A percentile compares a stretch with the other conserved stretches of the same genome.
phyloP scores from a whole-genome alignment of 345 rosid genomes.

The Ceriops decandra region DNA sequence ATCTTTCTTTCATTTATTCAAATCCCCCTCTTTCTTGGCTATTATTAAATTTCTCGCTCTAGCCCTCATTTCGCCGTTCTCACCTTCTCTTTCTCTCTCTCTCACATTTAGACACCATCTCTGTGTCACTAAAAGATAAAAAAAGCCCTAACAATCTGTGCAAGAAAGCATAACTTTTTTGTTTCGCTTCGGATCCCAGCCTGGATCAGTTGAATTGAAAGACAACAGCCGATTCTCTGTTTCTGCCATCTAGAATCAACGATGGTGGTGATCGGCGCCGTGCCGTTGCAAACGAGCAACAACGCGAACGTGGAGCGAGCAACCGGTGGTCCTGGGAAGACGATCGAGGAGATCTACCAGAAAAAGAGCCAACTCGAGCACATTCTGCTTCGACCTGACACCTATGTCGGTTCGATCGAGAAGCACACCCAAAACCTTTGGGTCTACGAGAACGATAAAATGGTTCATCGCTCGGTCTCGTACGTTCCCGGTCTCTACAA shows the following conservation, averaged over 20 bases:
- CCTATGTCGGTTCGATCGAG: slow-evolving; percentile 95
- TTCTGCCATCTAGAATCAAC: background rate
- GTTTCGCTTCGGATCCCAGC: background rate
- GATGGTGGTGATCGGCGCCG: slow-evolving; percentile 34
- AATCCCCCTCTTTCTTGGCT: background rate
- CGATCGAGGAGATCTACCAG: slow-evolving; percentile 92
- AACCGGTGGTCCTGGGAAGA: slow-evolving; percentile 31
- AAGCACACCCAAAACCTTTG: slow-evolving; percentile 81
- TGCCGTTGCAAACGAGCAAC: slow-evolving; percentile 71
- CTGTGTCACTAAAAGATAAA: slow-evolving; percentile 5
- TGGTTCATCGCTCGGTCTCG: slow-evolving; percentile 64
- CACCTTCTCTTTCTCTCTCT: background rate
- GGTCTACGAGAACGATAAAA: slow-evolving; percentile 70
- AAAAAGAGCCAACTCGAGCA: slow-evolving; percentile 98
- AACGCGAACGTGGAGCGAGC: slow-evolving; percentile 42
- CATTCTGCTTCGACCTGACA: slow-evolving; percentile 95
- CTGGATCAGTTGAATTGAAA: background rate
- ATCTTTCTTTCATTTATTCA: background rate
- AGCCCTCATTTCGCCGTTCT: background rate
- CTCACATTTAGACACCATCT: slow-evolving; percentile 14
- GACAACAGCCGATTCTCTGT: background rate
- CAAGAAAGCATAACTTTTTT: background rate
- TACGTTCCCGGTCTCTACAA: slow-evolving; percentile 95
- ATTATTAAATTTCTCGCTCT: background rate
- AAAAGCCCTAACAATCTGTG: background rate